Base-by-base conservation (phyloP, 2,329 filamentous ascomycete genomes). In the Aureobasidium leucospermi region DNA sequence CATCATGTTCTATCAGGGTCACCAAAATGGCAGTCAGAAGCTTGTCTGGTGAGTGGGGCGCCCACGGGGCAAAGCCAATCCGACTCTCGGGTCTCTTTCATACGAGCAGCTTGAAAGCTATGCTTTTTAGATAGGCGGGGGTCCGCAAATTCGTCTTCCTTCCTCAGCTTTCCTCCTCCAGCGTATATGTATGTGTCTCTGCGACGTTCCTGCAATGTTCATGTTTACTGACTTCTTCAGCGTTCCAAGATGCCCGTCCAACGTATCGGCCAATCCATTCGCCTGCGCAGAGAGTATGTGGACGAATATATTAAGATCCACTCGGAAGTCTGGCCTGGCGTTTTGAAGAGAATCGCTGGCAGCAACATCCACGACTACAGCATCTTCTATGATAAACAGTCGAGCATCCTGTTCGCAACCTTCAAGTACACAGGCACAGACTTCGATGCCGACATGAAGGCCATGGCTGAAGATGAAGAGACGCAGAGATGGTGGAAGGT, bases 371-470 rank as follows among this genome's bases (percentile, higher is more conserved):
- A 79, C 62, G 88, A 93, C 68, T 93, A 91, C 67, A 88, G 84
- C 64, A 81, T 92, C 69, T 90, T 82, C 74, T 83, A 88, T 65
- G 85, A 89, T 67, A 78, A 84, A 11, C 73, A 70, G 5, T 80
- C 81, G 0, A 75, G 81, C 58, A 85, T 85, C 43, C 78, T 93
- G 1, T 92, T 92, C 69, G 86, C 87, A 0, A 84, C 78, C 28
- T 90, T 91, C 78, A 91, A 89, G 70, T 93, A 92, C 67, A 78
- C 87, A n/a, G 89, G 89, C 0, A 81, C 81, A 61, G 81, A 89
- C 63, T 91, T 83, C 62, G 84, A 82, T 2, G 85, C 78, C 9
- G 89, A 93, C 68, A 92, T 93, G 89, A 80, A 83, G 71, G 79
- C 78, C 62, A 91, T 92, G 88, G 79, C 80, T 1, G 83, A 83